Evolutionary conservation across 2,329 filamentous ascomycete genomes (phyloP).

Genomic region (Hymenoscyphus fraxineus): DNA sequence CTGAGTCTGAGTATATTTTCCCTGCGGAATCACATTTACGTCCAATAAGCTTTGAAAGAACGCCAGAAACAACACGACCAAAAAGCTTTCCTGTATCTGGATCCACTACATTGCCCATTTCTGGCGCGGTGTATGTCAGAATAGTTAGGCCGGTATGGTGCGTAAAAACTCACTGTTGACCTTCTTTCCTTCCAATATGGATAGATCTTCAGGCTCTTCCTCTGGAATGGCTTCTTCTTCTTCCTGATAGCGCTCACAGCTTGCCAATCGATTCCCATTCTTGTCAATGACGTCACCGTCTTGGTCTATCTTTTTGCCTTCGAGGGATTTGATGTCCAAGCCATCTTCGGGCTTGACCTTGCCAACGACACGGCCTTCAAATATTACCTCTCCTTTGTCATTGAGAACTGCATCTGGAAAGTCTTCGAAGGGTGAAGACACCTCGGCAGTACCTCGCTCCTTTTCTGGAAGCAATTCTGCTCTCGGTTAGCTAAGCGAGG

Average conservation of each 20-base stretch:
- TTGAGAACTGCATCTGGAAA: constrained; percentile 53
- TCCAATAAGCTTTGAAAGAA: constrained; percentile 59
- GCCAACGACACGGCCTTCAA: constrained; percentile 51
- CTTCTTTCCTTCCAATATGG: constrained; percentile 49
- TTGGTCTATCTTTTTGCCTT: constrained; percentile 69
- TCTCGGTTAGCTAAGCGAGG: neutral
- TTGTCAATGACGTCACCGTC: constrained; percentile 80
- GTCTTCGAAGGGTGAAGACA: constrained; percentile 52
- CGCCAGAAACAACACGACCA: constrained; percentile 61
- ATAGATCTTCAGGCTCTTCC: constrained; percentile 40
- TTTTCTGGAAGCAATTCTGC: constrained; percentile 56
- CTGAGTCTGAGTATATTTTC: constrained; percentile 67
- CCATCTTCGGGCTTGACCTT: constrained; percentile 60
- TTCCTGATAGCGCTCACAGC: constrained; percentile 33
- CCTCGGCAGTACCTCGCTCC: constrained; percentile 44
- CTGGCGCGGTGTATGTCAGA: neutral
- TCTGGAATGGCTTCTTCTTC: constrained; percentile 32
- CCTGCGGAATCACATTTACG: constrained; percentile 63
- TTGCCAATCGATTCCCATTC: constrained; percentile 55
- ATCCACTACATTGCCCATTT: constrained; percentile 54
- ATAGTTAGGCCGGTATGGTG: neutral
- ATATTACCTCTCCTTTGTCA: constrained; percentile 49
- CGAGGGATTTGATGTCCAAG: constrained; percentile 59
- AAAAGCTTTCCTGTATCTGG: constrained; percentile 48
- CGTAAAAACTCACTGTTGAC: constrained; percentile 45